Evolutionary conservation across 2,329 filamentous ascomycete species (phyloP).

Genomic region (Blastomyces percursus): DNA sequence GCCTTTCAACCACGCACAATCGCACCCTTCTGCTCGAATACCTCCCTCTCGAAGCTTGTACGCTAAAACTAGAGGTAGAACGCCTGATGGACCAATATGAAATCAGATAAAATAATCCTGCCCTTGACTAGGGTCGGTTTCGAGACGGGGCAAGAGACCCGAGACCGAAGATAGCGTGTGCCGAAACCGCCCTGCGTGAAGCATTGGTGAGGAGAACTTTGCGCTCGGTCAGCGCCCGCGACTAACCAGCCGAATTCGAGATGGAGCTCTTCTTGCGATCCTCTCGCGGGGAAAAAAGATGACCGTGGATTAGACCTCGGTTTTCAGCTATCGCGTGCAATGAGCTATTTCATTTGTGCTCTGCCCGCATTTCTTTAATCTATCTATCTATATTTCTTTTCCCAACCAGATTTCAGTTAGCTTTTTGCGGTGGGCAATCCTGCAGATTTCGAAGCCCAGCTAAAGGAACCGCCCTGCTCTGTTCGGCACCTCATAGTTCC

Average conservation of each 20-base stretch:
- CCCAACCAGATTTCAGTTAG: not conserved
- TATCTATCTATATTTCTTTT: too few species aligned
- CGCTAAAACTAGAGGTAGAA: not conserved
- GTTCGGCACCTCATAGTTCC: not conserved
- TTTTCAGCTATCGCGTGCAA: not conserved
- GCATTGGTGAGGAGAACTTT: not conserved
- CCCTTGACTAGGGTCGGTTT: not conserved
- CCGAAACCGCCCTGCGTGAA: not conserved
- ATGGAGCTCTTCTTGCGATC: not conserved
- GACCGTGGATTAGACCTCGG: not conserved
- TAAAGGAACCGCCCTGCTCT: not conserved
- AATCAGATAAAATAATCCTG: not conserved
- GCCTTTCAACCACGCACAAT: not conserved
- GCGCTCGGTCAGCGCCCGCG: not conserved
- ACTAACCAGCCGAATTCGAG: not conserved
- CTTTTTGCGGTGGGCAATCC: not conserved
- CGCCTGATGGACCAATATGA: not conserved
- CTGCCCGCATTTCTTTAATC: not conserved
- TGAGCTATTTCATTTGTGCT: not conserved
- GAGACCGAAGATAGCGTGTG: not conserved
- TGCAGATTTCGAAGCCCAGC: not conserved
- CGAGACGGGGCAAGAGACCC: not conserved
- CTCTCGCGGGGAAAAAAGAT: not conserved
- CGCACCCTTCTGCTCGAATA: not conserved
- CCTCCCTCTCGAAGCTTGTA: not conserved